Evolutionary conservation across 768 basidiomycete species (phyloP).

Genomic region (Suillus tomentosus): DNA sequence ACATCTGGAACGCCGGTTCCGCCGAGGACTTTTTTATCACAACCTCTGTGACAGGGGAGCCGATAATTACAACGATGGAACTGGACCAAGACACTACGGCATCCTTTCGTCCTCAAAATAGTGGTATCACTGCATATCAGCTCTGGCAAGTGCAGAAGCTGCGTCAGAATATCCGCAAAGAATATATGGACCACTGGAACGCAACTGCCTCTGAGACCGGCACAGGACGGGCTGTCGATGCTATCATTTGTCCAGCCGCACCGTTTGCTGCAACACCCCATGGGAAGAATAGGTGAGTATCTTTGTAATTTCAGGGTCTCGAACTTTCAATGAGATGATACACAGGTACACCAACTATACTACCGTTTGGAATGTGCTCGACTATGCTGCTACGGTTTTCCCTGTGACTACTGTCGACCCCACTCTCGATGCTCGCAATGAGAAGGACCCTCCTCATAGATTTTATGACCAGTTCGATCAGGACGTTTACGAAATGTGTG

Average conservation of each 20-base stretch:
- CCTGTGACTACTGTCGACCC: conserved; percentile 59
- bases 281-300: conserved; percentile 52
- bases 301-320: conserved; percentile 5
- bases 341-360: conserved; percentile 55
- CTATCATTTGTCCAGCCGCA: conserved; percentile 66
- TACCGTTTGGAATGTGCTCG: conserved; percentile 66
- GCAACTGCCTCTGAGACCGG: conserved; percentile 50
- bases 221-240: conserved; percentile 76
- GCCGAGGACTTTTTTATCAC: conserved; percentile 46
- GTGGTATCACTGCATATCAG: conserved; percentile 51
- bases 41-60: conserved; percentile 51
- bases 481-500: conserved; percentile 54
- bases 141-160: conserved; percentile 68
- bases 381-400: conserved; percentile 61
- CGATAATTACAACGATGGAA: conserved; percentile 51
- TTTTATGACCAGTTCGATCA: conserved; percentile 54
- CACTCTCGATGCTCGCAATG: conserved; percentile 40
- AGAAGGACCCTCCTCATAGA: conserved; percentile 41
- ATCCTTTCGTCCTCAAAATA: conserved; percentile 30
- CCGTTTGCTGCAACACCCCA: conserved; percentile 66
- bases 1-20: conserved; percentile 50
- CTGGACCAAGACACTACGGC: conserved; percentile 28
- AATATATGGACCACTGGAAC: conserved; percentile 67
- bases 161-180: conserved; percentile 47
- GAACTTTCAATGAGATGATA: conserved; percentile 8